A percentile compares a stretch with the other conserved stretches of the same genome.
phyloP scores from a whole-genome alignment of 805 yeast genomes.

The Debaryomyces castellii region DNA sequence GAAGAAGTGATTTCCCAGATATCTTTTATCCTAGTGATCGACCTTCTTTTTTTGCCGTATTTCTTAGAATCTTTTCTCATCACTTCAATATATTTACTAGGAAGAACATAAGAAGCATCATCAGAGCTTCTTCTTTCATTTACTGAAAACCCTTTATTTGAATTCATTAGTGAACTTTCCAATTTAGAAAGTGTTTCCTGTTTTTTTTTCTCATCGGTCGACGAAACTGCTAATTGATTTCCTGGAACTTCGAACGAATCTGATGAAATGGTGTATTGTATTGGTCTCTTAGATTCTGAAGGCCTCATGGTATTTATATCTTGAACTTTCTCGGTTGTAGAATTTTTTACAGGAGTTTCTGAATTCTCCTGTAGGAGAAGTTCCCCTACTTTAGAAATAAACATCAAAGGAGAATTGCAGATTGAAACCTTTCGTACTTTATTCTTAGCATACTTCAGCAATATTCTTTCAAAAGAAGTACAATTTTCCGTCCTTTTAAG shows the following conservation, averaged over 20 bases:
- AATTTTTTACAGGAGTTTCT: too few species aligned
- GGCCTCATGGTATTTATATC: too few species aligned
- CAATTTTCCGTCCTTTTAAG: background rate
- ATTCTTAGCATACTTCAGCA: background rate
- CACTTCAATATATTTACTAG: background rate
- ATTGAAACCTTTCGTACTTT: background rate
- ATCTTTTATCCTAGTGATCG: background rate
- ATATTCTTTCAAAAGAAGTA: background rate
- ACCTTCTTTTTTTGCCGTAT: conserved; percentile 4
- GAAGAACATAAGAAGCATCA: background rate
- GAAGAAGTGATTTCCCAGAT: conserved; percentile 8
- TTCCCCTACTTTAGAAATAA: background rate
- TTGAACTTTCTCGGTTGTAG: too few species aligned
- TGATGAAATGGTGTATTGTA: too few species aligned
- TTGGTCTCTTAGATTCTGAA: background rate
- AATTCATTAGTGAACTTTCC: background rate
- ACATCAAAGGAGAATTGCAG: background rate
- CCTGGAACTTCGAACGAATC: background rate
- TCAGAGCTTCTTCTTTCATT: too few species aligned
- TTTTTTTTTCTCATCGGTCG: background rate
- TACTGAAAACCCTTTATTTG: too few species aligned
- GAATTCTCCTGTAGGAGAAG: background rate
- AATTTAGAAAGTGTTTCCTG: background rate
- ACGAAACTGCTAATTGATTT: background rate
- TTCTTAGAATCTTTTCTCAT: conserved; percentile 1